These are phyloP conservation scores for Lepidium aucheri DNA, from an alignment of 345 rosid genomes.

Conservation along the genomic window DNA sequence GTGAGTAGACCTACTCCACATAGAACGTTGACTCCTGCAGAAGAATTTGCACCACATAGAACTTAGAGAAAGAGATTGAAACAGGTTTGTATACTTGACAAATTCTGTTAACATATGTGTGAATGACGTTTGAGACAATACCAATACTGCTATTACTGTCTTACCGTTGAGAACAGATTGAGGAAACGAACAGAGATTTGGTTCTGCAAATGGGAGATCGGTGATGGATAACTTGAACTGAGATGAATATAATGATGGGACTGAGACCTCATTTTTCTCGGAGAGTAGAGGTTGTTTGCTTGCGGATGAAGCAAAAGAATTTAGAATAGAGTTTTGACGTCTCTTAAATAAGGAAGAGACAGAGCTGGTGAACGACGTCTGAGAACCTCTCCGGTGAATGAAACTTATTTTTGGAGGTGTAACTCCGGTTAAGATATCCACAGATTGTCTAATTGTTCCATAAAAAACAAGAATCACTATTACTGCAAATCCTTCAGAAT, in stretches of 20 bases:
- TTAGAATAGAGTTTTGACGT: constrained; percentile 17
- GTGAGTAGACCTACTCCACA: constrained; percentile 71
- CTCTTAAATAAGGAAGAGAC: constrained; percentile 33
- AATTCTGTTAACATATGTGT: background rate
- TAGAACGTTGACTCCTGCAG: constrained; percentile 57
- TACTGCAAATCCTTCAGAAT: background rate
- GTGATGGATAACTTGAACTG: constrained; percentile 22
- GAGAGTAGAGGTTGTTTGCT: constrained; percentile 32
- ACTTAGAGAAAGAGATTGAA: constrained; percentile 6
- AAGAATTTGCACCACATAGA: constrained; percentile 40
- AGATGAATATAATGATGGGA: constrained; percentile 11
- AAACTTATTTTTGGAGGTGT: constrained; percentile 39
- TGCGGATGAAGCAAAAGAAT: constrained; percentile 28
- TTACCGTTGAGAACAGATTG: constrained; percentile 67
- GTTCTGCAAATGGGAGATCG: constrained; percentile 11
- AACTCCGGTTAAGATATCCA: constrained; percentile 43
- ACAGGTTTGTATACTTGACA: background rate
- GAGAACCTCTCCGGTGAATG: constrained; percentile 17
- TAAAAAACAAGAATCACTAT: background rate
- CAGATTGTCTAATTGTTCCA: constrained; percentile 40
- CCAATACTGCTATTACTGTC: background rate
- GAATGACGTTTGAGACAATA: background rate
- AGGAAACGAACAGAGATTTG: constrained; percentile 33
- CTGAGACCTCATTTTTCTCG: constrained; percentile 19
- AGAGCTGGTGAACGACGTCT: constrained; percentile 22